phyloP scores from a whole-genome alignment of 148 eudicot genomes.

The Cornus controversa region DNA sequence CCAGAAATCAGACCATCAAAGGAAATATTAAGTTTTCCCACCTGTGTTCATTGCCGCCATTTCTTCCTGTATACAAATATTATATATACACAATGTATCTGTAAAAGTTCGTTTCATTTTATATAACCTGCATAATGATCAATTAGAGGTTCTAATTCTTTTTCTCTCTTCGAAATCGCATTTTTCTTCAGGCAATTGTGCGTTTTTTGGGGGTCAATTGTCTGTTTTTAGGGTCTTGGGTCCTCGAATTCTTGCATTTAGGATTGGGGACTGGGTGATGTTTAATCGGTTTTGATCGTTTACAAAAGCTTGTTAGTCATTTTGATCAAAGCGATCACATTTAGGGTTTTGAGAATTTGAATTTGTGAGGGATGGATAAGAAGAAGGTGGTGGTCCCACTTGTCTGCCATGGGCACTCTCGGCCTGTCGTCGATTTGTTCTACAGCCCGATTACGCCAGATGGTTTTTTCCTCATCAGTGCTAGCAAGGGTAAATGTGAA shows the following conservation, averaged over 20 bases:
- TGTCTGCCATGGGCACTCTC: conserved; percentile 89
- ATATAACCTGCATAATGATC: conserved; percentile 4
- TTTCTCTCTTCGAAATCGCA: neutral
- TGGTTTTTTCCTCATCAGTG: conserved; percentile 81
- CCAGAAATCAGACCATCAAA: conserved; percentile 4
- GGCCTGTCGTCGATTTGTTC: conserved; percentile 86
- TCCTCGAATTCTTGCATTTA: neutral
- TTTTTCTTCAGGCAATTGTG: neutral
- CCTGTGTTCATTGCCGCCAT: conserved; percentile 26
- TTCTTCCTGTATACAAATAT: neutral
- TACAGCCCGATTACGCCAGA: conserved; percentile 84
- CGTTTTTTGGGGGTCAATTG: neutral
- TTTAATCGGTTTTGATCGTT: neutral
- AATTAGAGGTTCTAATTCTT: neutral
- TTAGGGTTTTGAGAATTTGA: conserved; percentile 10
- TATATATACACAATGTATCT: neutral
- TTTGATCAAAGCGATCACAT: neutral
- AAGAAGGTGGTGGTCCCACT: conserved; percentile 67
- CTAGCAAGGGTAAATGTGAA: conserved; percentile 66
- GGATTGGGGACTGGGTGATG: no score
- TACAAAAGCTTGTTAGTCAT: neutral
- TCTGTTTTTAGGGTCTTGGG: neutral
- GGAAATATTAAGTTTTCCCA: conserved; percentile 19
- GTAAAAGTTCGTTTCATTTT: neutral
- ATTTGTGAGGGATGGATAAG: conserved; percentile 51